Conservation (phyloP, 2,329 filamentous ascomycete species). For the Alternaria burnsii region DNA sequence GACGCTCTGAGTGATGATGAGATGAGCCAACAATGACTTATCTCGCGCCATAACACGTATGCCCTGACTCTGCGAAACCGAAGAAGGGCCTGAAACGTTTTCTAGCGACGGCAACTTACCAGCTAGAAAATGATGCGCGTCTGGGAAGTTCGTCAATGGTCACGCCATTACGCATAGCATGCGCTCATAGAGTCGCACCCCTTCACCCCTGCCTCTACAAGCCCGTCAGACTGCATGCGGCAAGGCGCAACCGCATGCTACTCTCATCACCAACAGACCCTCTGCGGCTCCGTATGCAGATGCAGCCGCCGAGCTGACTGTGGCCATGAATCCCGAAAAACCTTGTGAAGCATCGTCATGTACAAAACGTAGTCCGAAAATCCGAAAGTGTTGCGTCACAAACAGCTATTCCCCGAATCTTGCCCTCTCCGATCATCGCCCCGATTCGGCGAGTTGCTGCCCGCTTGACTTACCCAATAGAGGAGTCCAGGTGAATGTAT, state of each 20-base stretch:
- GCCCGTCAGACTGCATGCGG: slow-evolving; percentile 1
- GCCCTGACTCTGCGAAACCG: slow-evolving; percentile 3
- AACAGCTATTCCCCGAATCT: slow-evolving; percentile 5
- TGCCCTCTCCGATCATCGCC: slow-evolving; percentile 10
- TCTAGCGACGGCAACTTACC: background rate
- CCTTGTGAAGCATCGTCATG: background rate
- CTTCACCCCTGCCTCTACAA: background rate
- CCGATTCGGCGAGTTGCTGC: slow-evolving; percentile 15
- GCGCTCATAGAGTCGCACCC: slow-evolving; percentile 3
- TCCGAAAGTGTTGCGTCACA: slow-evolving; percentile 1
- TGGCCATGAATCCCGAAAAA: background rate
- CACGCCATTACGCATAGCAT: slow-evolving; percentile 12
- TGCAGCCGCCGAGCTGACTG: background rate
- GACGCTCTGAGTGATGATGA: slow-evolving; percentile 24
- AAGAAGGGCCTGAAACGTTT: slow-evolving; percentile 10
- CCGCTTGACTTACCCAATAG: slow-evolving; percentile 24
- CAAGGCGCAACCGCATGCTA: background rate
- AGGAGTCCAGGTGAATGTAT: slow-evolving; percentile 12
- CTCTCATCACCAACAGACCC: background rate
- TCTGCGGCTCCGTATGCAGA: background rate
- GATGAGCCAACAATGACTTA: slow-evolving; percentile 24
- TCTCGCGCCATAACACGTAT: background rate
- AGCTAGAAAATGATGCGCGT: background rate
- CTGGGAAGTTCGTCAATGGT: background rate
- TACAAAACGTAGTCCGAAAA: background rate